phyloP scores from a whole-genome alignment of 441 rosid genomes.

The Oxalis stricta region DNA sequence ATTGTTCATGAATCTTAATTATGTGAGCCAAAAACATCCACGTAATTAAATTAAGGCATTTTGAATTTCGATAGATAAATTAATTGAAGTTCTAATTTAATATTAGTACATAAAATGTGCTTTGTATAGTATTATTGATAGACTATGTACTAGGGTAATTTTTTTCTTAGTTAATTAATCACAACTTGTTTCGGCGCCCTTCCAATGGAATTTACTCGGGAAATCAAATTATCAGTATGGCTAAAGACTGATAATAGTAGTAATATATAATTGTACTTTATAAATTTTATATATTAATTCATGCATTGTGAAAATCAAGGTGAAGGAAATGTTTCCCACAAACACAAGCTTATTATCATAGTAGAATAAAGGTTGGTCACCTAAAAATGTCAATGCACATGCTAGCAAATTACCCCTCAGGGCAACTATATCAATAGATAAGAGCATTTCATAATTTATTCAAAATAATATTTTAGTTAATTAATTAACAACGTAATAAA shows the following conservation, averaged over 20 bases:
- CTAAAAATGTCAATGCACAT: constrained; percentile 2
- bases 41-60: constrained; percentile 5
- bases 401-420: neutral
- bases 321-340: neutral
- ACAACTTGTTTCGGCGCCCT: neutral
- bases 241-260: too few species aligned
- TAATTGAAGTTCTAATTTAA: constrained; percentile 4
- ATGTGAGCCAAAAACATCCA: constrained; percentile 5
- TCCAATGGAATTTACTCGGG: neutral
- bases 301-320: neutral
- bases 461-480: neutral
- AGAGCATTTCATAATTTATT: neutral
- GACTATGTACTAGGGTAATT: too few species aligned
- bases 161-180: neutral
- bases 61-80: neutral
- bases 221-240: too few species aligned
- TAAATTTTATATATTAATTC: too few species aligned
- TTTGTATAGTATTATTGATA: neutral
- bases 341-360: neutral
- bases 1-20: constrained; percentile 21
- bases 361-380: neutral
- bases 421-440: neutral
- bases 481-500: neutral
- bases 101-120: neutral
- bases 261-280: neutral